phyloP scores from a whole-genome alignment of 805 yeast genomes.

The Suhomyces sp. region DNA sequence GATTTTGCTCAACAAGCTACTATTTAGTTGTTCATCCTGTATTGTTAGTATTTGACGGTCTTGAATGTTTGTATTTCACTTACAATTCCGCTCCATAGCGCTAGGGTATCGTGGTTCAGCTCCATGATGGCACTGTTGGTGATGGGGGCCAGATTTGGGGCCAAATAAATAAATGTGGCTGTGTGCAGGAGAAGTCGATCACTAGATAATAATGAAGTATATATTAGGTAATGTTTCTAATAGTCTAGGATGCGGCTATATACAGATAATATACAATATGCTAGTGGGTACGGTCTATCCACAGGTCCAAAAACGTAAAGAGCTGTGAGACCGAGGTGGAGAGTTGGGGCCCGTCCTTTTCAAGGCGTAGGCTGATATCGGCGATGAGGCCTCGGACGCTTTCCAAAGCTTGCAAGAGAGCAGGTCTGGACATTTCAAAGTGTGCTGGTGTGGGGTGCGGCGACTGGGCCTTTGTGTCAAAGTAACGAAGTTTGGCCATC shows the following conservation, averaged over 20 bases:
- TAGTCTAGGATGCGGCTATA: not conserved
- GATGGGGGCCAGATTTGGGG: not conserved
- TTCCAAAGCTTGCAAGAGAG: not conserved
- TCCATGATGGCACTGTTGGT: not conserved
- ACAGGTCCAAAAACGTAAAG: slow-evolving; percentile 23
- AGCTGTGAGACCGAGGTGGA: slow-evolving; percentile 16
- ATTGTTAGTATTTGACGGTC: slow-evolving; percentile 10
- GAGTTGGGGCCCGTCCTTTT: slow-evolving; percentile 30
- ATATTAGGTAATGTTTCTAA: too few species aligned
- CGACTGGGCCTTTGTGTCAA: not conserved
- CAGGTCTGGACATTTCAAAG: not conserved
- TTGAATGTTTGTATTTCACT: not conserved
- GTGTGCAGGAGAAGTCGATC: not conserved
- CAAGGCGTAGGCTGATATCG: slow-evolving; percentile 31
- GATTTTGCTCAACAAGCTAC: slow-evolving; percentile 25
- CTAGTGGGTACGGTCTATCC: slow-evolving; percentile 17
- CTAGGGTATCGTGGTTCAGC: slow-evolving; percentile 5
- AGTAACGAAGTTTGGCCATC: slow-evolving; percentile 12
- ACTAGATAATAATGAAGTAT: too few species aligned
- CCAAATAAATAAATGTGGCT: not conserved
- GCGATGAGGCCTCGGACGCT: slow-evolving; percentile 33
- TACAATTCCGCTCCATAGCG: slow-evolving; percentile 12
- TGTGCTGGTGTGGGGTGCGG: not conserved
- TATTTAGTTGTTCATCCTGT: slow-evolving; percentile 20
- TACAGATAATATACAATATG: slow-evolving; percentile 1